phyloP scores from a whole-genome alignment of 345 rosid genomes.

The Crucihimalaya himalaica region DNA sequence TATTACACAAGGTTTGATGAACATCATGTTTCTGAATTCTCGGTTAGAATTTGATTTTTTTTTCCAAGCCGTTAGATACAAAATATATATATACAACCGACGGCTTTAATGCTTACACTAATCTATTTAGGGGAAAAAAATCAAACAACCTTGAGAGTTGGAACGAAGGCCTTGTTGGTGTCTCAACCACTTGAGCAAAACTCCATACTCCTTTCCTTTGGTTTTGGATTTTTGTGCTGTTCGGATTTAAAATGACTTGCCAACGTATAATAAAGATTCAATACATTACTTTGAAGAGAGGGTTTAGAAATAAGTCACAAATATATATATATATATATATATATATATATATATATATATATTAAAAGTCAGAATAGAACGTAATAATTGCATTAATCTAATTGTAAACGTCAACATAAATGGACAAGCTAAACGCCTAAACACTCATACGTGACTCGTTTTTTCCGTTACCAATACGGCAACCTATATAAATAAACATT shows the following conservation, averaged over 20 bases:
- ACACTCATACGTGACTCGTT: background rate
- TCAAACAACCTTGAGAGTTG: constrained; percentile 7
- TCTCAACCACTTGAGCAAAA: constrained; percentile 23
- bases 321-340: too few relatives aligned
- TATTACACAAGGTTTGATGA: background rate
- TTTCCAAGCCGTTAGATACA: background rate
- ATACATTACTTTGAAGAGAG: background rate
- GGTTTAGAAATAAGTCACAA: background rate
- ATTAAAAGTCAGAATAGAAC: background rate
- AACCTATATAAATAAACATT: background rate
- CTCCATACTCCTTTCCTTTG: background rate
- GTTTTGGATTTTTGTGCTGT: constrained; percentile 8
- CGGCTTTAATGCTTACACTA: background rate
- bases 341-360: too few relatives aligned
- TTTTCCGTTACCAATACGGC: background rate
- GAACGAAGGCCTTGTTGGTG: background rate
- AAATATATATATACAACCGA: background rate
- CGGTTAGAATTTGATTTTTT: background rate
- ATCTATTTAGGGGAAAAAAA: background rate
- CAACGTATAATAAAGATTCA: background rate
- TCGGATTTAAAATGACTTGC: constrained; percentile 1
- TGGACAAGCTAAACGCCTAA: background rate
- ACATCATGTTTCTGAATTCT: background rate
- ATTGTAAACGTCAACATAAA: background rate
- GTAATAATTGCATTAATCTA: background rate